Evolutionary conservation across 805 yeast species (phyloP).

Genomic region (Wickerhamomyces queroliae): DNA sequence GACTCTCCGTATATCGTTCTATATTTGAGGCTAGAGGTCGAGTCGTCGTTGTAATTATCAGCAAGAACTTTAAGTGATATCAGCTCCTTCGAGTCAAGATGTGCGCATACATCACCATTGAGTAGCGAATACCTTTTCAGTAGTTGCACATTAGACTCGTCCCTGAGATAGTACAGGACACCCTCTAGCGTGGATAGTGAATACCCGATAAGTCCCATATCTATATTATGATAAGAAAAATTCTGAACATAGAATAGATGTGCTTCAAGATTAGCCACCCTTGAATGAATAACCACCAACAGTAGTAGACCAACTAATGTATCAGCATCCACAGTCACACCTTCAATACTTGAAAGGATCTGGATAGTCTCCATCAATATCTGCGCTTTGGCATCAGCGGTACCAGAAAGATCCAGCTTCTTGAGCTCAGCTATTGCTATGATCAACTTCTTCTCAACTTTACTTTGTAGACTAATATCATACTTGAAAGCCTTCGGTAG

Average conservation of each 20-base stretch:
- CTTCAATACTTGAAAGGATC: conserved; percentile 35
- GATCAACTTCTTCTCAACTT: conserved; percentile 38
- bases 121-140: conserved; percentile 35
- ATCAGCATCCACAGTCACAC: conserved; percentile 66
- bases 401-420: conserved; percentile 38
- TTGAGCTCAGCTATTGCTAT: conserved; percentile 49
- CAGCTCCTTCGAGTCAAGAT: conserved; percentile 33
- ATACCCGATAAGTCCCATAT: conserved; percentile 64
- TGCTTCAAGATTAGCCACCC: conserved; percentile 49
- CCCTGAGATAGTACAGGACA: conserved; percentile 58
- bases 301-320: conserved; percentile 67
- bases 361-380: conserved; percentile 48
- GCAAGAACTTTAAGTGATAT: conserved; percentile 19
- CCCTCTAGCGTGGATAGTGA: conserved; percentile 82
- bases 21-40: conserved; percentile 26
- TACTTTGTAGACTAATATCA: conserved; percentile 23
- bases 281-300: conserved; percentile 62
- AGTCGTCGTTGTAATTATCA: conserved; percentile 18
- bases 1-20: conserved; percentile 64
- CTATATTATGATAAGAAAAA: conserved; percentile 44
- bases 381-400: conserved; percentile 40
- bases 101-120: conserved; percentile 51
- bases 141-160: conserved; percentile 28
- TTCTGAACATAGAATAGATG: conserved; percentile 62
- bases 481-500: conserved; percentile 26